Base-by-base conservation (phyloP, 345 rosid species). In the Streptanthus diversifolius region DNA sequence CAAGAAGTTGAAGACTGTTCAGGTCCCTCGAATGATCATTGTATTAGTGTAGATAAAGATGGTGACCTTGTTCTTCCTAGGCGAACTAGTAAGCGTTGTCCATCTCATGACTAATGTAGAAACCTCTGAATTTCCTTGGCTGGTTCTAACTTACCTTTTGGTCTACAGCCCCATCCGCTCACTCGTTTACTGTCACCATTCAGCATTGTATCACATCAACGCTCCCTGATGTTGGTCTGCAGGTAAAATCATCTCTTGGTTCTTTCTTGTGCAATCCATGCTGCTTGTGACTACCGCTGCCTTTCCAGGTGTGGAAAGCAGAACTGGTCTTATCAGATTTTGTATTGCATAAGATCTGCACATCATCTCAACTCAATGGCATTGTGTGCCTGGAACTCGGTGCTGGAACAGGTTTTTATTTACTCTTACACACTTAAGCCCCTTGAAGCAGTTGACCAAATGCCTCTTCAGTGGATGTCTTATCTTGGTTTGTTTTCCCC, bases 301-400 rank as follows among this genome's bases (percentile, higher is more conserved):
- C 55, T 67, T 53, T 71, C 68, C 81, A 93, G 98, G 88, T 93
- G 4, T 93, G 98, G 98, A 89, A 84, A 82, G 91, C 98, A 9
- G 85, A 91, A 75, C 65, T 93, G 19, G 70, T 88, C 43, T 82
- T 93, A 45, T 81, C 95, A 39, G 97, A 93, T 61, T 89, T 91
- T 63, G 84, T 89, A 66, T 55, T 86, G 83, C 95, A 93, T 79
- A 82, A 83, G 75, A 88, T 86, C 71, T 80, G 74, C 67, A 87
- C 88, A 65, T 85, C 93, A 2, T 81, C 84, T 43, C 85, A 82
- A 8, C 80, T 91, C 44, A 82, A 82, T 80, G 88, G 80, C 55
- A 75, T 72, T 55, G 71, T 81, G 32, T 76, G 84, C 11, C 49
- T 91, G 5, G 97, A 87, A 77, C 95, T 93, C 63, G 98, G 98